A percentile compares a stretch with the other conserved stretches of the same genome.
These are phyloP conservation scores for Teratosphaeria epicoccoides DNA, from an alignment of 2,329 filamentous ascomycete genomes.

Conservation along the genomic window DNA sequence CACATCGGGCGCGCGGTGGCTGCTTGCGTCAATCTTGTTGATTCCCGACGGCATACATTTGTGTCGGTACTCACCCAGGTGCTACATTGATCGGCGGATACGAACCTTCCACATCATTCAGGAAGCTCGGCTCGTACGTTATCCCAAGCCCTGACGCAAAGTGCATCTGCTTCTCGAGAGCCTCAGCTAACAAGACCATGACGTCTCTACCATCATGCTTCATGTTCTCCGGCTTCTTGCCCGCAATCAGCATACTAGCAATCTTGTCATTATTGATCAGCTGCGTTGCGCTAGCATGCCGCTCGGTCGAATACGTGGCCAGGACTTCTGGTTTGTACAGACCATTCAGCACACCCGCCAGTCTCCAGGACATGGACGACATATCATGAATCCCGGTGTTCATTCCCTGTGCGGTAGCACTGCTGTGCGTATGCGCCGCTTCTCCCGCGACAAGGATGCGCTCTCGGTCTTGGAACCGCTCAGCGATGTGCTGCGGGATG, in stretches of 20 bases:
- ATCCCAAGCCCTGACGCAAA: slow-evolving; percentile 25
- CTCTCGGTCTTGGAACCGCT: slow-evolving; percentile 19
- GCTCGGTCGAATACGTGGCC: slow-evolving; percentile 11
- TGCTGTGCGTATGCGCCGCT: slow-evolving; percentile 26
- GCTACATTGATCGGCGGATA: slow-evolving; percentile 3
- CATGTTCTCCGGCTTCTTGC: slow-evolving; percentile 22
- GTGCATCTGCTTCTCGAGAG: slow-evolving; percentile 21
- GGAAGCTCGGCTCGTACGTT: slow-evolving; percentile 4
- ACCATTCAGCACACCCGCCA: slow-evolving; percentile 9
- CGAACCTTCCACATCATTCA: slow-evolving; percentile 7
- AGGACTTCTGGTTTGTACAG: slow-evolving; percentile 7
- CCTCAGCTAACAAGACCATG: slow-evolving; percentile 16
- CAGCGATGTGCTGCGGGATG: slow-evolving; percentile 28
- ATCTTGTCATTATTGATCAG: slow-evolving; percentile 30
- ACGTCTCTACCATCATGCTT: slow-evolving; percentile 12
- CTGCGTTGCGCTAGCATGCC: slow-evolving; percentile 4
- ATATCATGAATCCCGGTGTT: slow-evolving; percentile 30
- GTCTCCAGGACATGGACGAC: slow-evolving; percentile 27
- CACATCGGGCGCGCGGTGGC: slow-evolving; percentile 17
- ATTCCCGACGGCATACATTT: neutral
- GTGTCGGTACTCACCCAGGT: slow-evolving; percentile 3
- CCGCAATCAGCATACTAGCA: slow-evolving; percentile 26
- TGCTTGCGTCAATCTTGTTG: neutral
- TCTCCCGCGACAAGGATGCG: slow-evolving; percentile 26
- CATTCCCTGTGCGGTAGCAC: slow-evolving; percentile 30